Conservation (phyloP, 331 rosid genomes). For the Quercus phellos region DNA sequence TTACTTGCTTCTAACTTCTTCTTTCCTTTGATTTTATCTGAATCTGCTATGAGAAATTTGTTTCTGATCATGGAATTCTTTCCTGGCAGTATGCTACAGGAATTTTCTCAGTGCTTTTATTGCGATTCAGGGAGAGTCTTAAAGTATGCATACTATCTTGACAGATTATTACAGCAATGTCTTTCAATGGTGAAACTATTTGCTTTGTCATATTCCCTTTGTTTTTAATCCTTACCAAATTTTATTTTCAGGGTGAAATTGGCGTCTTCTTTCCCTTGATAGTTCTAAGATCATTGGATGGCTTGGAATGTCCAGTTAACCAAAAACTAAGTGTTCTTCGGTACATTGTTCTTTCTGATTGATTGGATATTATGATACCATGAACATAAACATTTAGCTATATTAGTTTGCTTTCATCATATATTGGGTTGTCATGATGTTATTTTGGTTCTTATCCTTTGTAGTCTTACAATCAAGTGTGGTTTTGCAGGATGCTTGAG, state of each 20-base stretch:
- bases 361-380: conserved; percentile 14
- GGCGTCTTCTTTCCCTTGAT: conserved; percentile 95
- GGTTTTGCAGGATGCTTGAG: conserved; percentile 85
- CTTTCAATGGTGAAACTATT: conserved; percentile 16
- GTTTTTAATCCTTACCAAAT: background rate
- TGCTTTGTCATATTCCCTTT: conserved; percentile 18
- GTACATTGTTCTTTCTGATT: conserved; percentile 45
- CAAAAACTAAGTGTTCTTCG: conserved; percentile 89
- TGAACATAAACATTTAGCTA: background rate
- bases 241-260: conserved; percentile 87
- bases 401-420: background rate
- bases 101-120: conserved; percentile 81
- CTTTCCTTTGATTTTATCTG: conserved; percentile 4
- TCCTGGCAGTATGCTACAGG: conserved; percentile 89
- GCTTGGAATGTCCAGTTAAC: conserved; percentile 65
- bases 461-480: conserved; percentile 24
- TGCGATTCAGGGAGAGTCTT: conserved; percentile 97
- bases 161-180: conserved; percentile 21
- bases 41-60: conserved; percentile 11
- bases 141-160: conserved; percentile 58
- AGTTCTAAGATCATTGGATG: conserved; percentile 88
- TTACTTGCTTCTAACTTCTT: conserved; percentile 14
- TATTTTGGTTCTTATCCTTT: conserved; percentile 20
- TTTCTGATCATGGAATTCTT: conserved; percentile 28
- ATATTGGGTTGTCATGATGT: conserved; percentile 2